Evolutionary conservation across 768 basidiomycete genomes (phyloP).

Genomic region (Saitozyma podzolica): DNA sequence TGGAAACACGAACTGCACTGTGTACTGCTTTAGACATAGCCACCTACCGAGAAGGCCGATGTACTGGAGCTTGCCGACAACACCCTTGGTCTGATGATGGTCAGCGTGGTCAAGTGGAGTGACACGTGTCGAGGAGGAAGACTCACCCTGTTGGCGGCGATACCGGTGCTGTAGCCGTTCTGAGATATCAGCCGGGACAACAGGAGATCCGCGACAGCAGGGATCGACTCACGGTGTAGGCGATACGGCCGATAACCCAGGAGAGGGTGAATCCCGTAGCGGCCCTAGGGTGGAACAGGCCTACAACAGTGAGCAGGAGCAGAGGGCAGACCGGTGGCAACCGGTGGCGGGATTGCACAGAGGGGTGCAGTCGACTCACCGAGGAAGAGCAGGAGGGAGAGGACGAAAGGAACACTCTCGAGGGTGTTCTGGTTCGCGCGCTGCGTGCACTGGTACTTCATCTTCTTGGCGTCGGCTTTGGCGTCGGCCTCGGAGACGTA

Average conservation of each 20-base stretch:
- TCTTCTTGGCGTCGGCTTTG: slow-evolving; percentile 34
- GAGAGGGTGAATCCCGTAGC: slow-evolving; percentile 4
- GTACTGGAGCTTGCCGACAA: slow-evolving; percentile 6
- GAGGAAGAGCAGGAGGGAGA: slow-evolving; percentile 26
- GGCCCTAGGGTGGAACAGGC: slow-evolving; percentile 13
- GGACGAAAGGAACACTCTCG: slow-evolving; percentile 30
- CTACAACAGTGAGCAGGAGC: slow-evolving; percentile 5
- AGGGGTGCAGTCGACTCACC: slow-evolving; percentile 19
- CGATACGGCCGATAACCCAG: slow-evolving; percentile 12
- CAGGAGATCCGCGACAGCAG: background rate
- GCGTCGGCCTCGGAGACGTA: slow-evolving; percentile 43
- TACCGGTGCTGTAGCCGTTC: slow-evolving; percentile 13
- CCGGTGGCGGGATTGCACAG: background rate
- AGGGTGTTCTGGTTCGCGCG: slow-evolving; percentile 42
- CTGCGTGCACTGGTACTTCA: slow-evolving; percentile 41
- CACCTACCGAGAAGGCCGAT: slow-evolving; percentile 13
- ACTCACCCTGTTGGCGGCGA: slow-evolving; percentile 11
- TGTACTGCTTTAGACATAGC: background rate
- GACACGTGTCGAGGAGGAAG: background rate
- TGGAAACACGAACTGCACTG: background rate
- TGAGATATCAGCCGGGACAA: background rate
- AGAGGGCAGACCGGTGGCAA: slow-evolving; percentile 1
- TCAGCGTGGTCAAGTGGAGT: background rate
- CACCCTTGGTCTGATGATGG: background rate
- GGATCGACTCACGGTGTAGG: slow-evolving; percentile 13